phyloP scores from a whole-genome alignment of 2,329 filamentous ascomycete genomes.

The Aspergillus fumigatus region DNA sequence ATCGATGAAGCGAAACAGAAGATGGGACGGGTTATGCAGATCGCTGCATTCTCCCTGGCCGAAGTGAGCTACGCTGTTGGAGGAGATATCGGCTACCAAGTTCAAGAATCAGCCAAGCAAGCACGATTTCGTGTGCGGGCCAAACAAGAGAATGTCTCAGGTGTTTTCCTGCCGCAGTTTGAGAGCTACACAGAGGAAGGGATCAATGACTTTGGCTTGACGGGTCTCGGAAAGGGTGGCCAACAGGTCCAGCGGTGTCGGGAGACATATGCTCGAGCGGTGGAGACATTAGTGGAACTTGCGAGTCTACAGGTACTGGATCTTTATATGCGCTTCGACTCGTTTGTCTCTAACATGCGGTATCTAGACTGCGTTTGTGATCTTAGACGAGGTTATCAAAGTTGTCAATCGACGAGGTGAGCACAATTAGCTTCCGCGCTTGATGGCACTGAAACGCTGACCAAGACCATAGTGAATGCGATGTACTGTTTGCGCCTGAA shows the following conservation, averaged over 20 bases:
- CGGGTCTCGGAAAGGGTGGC: conserved; percentile 90
- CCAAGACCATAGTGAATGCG: conserved; percentile 66
- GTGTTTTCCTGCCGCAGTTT: conserved; percentile 88
- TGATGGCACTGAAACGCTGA: conserved; percentile 18
- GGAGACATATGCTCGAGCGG: conserved; percentile 92
- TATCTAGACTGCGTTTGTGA: conserved; percentile 82
- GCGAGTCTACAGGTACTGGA: conserved; percentile 72
- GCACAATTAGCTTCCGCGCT: conserved; percentile 16
- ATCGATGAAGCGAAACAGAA: conserved; percentile 99
- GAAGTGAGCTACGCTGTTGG: conserved; percentile 97
- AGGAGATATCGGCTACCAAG: conserved; percentile 92
- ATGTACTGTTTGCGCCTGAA: conserved; percentile 57
- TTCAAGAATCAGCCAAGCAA: conserved; percentile 90
- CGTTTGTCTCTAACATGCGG: not conserved
- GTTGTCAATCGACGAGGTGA: conserved; percentile 91
- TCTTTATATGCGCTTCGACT: not conserved
- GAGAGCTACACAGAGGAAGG: conserved; percentile 86
- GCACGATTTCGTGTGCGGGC: conserved; percentile 90
- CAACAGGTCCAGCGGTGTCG: conserved; percentile 93
- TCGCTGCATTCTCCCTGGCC: conserved; percentile 93
- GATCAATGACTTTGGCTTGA: conserved; percentile 93
- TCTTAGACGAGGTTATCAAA: conserved; percentile 98
- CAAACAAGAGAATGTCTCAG: conserved; percentile 97
- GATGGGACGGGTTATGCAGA: conserved; percentile 99
- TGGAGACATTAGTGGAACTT: conserved; percentile 91